A percentile compares a stretch with the other conserved stretches of the same genome.
These are phyloP conservation scores for Fusarium dimerum DNA, from an alignment of 2,329 filamentous ascomycete species.

Conservation along the genomic window DNA sequence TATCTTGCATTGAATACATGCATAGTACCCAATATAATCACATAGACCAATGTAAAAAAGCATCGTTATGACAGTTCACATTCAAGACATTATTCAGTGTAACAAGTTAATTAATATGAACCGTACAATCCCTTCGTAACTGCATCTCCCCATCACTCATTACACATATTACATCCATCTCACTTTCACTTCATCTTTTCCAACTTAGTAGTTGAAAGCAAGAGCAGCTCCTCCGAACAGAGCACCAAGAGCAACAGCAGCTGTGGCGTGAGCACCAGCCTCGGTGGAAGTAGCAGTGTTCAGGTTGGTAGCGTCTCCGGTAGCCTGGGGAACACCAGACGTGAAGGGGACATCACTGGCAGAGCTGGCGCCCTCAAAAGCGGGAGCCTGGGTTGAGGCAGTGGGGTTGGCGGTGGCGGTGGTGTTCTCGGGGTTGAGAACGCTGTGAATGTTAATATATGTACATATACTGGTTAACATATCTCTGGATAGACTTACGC, in stretches of 20 bases:
- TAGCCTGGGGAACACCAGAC: constrained; percentile 41
- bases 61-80: no score
- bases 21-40: no score
- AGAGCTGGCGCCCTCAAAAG: constrained; percentile 53
- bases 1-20: no score
- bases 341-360: constrained; percentile 56
- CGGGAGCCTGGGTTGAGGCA: constrained; percentile 44
- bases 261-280: constrained; percentile 23
- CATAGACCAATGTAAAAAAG: no score
- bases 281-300: constrained; percentile 16
- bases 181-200: neutral
- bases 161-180: neutral
- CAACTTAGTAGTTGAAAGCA: constrained; percentile 17
- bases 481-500: constrained; percentile 41
- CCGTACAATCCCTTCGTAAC: no score
- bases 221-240: constrained; percentile 26
- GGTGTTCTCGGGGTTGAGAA: constrained; percentile 43
- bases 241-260: constrained; percentile 26
- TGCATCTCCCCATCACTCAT: neutral
- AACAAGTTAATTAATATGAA: no score
- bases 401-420: constrained; percentile 36
- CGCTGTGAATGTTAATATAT: constrained; percentile 45
- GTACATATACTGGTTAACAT: neutral
- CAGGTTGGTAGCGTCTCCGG: constrained; percentile 17
- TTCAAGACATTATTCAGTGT: no score